These are phyloP conservation scores for Silene uniflora DNA, from an alignment of 148 eudicot species.

Conservation along the genomic window DNA sequence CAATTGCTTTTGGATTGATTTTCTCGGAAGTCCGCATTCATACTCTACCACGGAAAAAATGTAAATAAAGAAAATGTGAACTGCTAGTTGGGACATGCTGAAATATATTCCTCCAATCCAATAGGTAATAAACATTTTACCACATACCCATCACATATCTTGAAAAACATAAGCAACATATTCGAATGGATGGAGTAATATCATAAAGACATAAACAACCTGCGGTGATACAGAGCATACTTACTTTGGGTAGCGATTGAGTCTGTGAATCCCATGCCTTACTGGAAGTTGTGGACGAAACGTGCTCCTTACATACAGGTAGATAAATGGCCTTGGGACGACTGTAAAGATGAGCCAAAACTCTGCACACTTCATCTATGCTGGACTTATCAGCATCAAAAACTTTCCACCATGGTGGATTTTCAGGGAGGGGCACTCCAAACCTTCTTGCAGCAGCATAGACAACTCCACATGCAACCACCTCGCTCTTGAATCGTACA, in stretches of 20 bases:
- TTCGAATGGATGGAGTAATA: neutral
- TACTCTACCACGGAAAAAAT: no score
- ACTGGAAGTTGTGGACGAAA: conserved; percentile 58
- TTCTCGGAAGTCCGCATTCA: no score
- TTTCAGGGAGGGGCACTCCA: conserved; percentile 79
- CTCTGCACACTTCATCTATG: conserved; percentile 83
- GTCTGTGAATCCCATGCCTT: conserved; percentile 63
- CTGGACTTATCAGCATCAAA: conserved; percentile 84
- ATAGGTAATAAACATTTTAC: no score
- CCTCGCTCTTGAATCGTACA: conserved; percentile 90
- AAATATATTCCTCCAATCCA: no score
- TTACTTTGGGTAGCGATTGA: conserved; percentile 48
- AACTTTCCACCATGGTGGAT: conserved; percentile 96
- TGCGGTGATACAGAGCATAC: neutral
- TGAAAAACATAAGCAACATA: no score
- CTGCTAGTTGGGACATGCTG: no score
- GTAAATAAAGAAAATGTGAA: no score
- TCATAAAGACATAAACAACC: no score
- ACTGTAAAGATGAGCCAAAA: conserved; percentile 72
- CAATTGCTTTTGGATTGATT: no score
- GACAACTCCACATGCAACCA: conserved; percentile 92
- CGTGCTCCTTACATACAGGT: conserved; percentile 80
- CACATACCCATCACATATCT: no score
- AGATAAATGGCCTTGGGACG: conserved; percentile 82
- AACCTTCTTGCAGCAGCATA: conserved; percentile 93